Conservation (phyloP, 768 basidiomycete species). For the Terana coerulea region DNA sequence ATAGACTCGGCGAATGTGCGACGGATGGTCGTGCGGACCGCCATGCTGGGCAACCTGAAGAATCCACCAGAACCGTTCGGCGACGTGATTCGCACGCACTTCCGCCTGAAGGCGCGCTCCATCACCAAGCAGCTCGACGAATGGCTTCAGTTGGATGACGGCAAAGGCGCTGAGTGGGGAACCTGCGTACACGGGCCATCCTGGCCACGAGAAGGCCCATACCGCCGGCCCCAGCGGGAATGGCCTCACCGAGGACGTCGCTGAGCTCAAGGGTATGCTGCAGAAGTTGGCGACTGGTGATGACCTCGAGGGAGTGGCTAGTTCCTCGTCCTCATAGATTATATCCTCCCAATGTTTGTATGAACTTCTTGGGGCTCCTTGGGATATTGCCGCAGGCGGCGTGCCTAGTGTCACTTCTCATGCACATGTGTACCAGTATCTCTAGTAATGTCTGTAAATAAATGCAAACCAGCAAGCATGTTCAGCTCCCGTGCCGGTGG, state of each 20-base stretch:
- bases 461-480: too few relatives aligned
- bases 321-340: background rate
- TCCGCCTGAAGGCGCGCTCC: constrained; percentile 74
- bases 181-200: too few relatives aligned
- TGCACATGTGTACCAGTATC: background rate
- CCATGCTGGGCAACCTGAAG: constrained; percentile 84
- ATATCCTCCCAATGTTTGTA: background rate
- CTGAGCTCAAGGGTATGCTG: constrained; percentile 63
- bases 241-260: constrained; percentile 65
- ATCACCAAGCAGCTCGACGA: constrained; percentile 72
- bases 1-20: constrained; percentile 89
- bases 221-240: constrained; percentile 48
- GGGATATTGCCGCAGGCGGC: background rate
- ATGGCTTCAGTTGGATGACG: constrained; percentile 78
- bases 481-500: background rate
- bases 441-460: background rate
- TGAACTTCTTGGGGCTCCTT: background rate
- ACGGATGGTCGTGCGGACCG: constrained; percentile 87
- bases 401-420: too few relatives aligned
- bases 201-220: too few relatives aligned
- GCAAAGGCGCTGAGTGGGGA: too few relatives aligned
- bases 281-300: constrained; percentile 31
- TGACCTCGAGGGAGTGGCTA: background rate
- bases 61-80: constrained; percentile 81
- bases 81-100: constrained; percentile 88